Base-by-base conservation (phyloP, 805 yeast species). In the Jamesozyma hellenica region DNA sequence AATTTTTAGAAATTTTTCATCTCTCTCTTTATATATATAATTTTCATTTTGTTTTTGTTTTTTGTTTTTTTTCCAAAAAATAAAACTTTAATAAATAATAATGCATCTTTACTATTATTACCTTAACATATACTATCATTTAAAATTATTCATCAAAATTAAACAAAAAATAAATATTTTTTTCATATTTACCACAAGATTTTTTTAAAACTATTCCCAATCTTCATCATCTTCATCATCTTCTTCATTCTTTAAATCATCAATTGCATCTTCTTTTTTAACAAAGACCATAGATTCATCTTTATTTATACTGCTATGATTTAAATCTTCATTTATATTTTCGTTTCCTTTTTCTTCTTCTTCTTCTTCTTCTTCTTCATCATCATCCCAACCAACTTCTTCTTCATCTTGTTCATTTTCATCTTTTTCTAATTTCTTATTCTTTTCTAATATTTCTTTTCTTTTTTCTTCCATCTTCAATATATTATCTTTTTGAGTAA, bases 391-490 rank as follows among this genome's bases (percentile, higher is more conserved):
- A 13, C 59, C 66, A 13, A 48, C 36, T 27, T 56, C 52, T 36
- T 65, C 72, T 14, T 62, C 67, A 21, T 41, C 48, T 36, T 64
- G 63, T n/a, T 21, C 23, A 6, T 21, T 21, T 21, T 21, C 8
- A 39, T 61, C 63, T 29, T 70, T 35, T 29, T 48, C 46, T 10
- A 5, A 21, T 34, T 25, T n/a, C 12, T 23, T 23, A 37, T 64
- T 64, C 42, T 60, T 64, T 27, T 70, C 64, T 34, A 84, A 64
- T 40, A 83, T 65, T 47, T 71, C 70, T 60, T 79, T 79, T 53
- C 95, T 70, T 55, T 76, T 70, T 51, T 65, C 64, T 51, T 86
- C 94, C 49, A 73, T 78, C 34, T 70, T 69, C 32, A 72, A 67
- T 16, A 85, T 73, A 48, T 68, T 67, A 11, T 61, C 56, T 42